Evolutionary conservation across 345 rosid genomes (phyloP).

Genomic region (Pseudoturritis turrita): DNA sequence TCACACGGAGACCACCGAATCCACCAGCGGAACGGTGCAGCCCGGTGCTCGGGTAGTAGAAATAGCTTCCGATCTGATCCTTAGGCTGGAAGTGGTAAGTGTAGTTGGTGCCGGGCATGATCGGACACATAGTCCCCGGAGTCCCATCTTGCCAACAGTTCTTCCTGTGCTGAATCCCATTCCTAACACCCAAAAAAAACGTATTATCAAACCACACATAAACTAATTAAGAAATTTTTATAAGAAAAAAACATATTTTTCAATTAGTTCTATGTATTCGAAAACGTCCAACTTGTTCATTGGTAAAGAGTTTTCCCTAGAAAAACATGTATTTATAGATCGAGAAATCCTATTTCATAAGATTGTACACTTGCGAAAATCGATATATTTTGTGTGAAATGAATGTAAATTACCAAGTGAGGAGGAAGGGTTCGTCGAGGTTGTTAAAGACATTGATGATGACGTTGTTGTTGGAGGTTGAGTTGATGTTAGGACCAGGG

Average conservation of each 20-base stretch:
- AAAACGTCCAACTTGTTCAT: too few relatives aligned
- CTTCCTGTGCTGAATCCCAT: constrained; percentile 77
- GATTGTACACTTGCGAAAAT: background rate
- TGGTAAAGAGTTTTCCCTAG: background rate
- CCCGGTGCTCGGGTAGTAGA: constrained; percentile 50
- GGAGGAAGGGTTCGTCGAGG: constrained; percentile 74
- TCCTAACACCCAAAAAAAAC: constrained; percentile 33
- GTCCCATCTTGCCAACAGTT: constrained; percentile 84
- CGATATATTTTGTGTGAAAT: background rate
- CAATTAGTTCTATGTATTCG: too few relatives aligned
- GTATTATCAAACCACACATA: background rate
- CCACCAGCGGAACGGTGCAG: constrained; percentile 59
- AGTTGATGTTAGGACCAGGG: constrained; percentile 78
- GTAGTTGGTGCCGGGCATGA: constrained; percentile 59
- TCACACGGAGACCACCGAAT: constrained; percentile 62
- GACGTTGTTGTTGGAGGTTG: constrained; percentile 72
- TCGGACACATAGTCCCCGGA: constrained; percentile 70
- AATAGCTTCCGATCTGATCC: constrained; percentile 85
- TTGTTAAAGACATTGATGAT: constrained; percentile 69
- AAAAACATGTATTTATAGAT: background rate
- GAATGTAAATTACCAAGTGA: constrained; percentile 44
- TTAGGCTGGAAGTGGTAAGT: constrained; percentile 85
- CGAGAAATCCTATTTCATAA: background rate
- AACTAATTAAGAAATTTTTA: too few relatives aligned
- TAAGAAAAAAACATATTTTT: too few relatives aligned